A percentile compares a stretch with the other conserved stretches of the same genome.
Evolutionary conservation across 2,329 filamentous ascomycete genomes (phyloP).

Genomic region (Paracoccidioides brasiliensis): DNA sequence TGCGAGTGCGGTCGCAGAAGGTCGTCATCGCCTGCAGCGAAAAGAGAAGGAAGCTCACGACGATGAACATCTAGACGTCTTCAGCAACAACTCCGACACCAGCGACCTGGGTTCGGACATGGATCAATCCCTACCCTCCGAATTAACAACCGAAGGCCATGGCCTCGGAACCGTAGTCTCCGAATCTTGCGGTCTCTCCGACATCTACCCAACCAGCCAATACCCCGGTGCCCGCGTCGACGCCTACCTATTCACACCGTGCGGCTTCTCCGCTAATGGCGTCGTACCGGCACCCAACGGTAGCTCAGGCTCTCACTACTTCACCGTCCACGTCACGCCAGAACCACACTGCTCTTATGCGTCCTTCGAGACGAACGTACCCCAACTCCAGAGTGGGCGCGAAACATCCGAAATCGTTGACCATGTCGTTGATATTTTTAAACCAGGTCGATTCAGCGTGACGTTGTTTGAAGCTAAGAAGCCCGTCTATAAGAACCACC

Average conservation of each 20-base stretch:
- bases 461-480: slow-evolving; percentile 87
- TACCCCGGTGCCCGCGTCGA: slow-evolving; percentile 92
- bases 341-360: slow-evolving; percentile 96
- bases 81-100: slow-evolving; percentile 58
- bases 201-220: slow-evolving; percentile 72
- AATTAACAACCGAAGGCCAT: slow-evolving; percentile 84
- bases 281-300: slow-evolving; percentile 67
- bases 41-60: slow-evolving; percentile 41
- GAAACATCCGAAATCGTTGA: slow-evolving; percentile 84
- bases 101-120: slow-evolving; percentile 44
- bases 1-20: slow-evolving; percentile 82
- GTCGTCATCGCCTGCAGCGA: slow-evolving; percentile 56
- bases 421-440: slow-evolving; percentile 91
- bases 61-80: slow-evolving; percentile 55
- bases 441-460: slow-evolving; percentile 92
- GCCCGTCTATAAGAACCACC: neutral
- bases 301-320: slow-evolving; percentile 61
- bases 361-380: slow-evolving; percentile 96
- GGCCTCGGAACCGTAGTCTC: slow-evolving; percentile 85
- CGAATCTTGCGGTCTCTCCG: slow-evolving; percentile 73
- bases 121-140: slow-evolving; percentile 46
- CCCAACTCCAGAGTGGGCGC: slow-evolving; percentile 72
- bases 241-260: slow-evolving; percentile 90
- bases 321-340: slow-evolving; percentile 95
- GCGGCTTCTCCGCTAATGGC: slow-evolving; percentile 93